Evolutionary conservation across 257 asterid genomes (phyloP), one percentile per base, ranked within the genome.

Genomic region (Capsicum rhomboideum): DNA sequence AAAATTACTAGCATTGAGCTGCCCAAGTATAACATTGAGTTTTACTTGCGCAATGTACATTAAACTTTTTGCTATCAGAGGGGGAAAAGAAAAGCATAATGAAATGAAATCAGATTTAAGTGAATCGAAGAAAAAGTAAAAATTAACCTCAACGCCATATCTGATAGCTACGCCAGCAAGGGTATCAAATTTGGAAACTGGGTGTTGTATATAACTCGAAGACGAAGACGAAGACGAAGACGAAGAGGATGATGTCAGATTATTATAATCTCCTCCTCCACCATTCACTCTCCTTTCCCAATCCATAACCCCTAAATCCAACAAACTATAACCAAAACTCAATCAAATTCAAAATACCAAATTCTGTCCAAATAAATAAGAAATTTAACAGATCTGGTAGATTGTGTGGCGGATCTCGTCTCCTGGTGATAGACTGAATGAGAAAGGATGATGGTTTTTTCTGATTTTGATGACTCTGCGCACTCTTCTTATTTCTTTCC

Each of bases 141-240:
- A 54, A 71, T 8, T 56, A 87, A 95, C 98, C 97, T 95, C 98
- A 59, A 95, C 98, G 29, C 98, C 98, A 82, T 93, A 95, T 86
- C 91, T 93, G 87, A 95, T 95, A 56, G 98, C 98, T 81, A 95
- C 94, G 49, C 98, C 98, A 55, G 97, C 98, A 31, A 95, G 91
- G 6, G 98, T 95, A 82, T 95, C 98, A 85, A 91, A 92, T 81
- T 91, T 95, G 58, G 98, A 90, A 83, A 95, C 94, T 23, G 89
- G 82, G 85, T 95, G 98, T 14, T 86, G 81, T 49, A 93, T 91
- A 84, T 71, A 85, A 85, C 87, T 88, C 26, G 44, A 40, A 40
- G 44, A 40, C 44, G 44, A 40, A 40, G 37, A 31, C 89, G 37
- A 31, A 31, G 44, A 40, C 44, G 44, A 40, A 40, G 44, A 40